Base-by-base conservation (phyloP, 1,139 yeast genomes). In the Candida glucosophila region DNA sequence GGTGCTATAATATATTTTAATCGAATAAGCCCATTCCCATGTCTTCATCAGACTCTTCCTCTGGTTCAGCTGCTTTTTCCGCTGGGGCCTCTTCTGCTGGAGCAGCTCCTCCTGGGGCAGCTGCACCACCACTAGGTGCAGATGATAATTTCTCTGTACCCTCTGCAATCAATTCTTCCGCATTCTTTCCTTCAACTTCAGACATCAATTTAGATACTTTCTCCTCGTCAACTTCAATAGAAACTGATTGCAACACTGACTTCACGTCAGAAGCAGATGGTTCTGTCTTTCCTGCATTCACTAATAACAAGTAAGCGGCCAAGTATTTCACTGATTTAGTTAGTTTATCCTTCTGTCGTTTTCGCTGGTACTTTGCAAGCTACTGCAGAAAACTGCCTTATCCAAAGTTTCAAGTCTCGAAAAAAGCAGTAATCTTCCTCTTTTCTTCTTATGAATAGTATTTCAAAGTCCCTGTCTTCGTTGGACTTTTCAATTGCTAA, bases 61-160 rank as follows among this genome's bases (percentile, higher is more conserved):
- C 81, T 51, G 63, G 90, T 41, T 69, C 85, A 41, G 70, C 79
- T 50, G 65, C 83, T 50, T 61, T 77, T 50, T 67, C 71, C 44
- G 75, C 72, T 49, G 78, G 75, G 50, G 68, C 76, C 39, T 51
- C 59, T 37, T 57, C 54, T 33, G 65, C 55, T 34, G 63, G 62
- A 43, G 55, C 52, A 44, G 49, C 65, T 55, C 70, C 71, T 49
- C 73, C 70, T 53, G 82, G 71, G 49, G 83, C 73, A 58, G 88
- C 88, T 56, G 95, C 88, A 70, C 90, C 96, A 66, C 95, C 98
- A 59, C 95, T 58, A 68, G 98, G 97, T 46, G 88, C 95, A 43
- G 96, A 73, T 48, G 97, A 88, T 59, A 90, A 81, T 76, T 90
- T 90, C 66, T 77, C 68, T 64, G 82, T 69, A 74, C 98, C 98